These are phyloP conservation scores for Erodium chrysanthum DNA, from an alignment of 441 rosid species.

Conservation along the genomic window DNA sequence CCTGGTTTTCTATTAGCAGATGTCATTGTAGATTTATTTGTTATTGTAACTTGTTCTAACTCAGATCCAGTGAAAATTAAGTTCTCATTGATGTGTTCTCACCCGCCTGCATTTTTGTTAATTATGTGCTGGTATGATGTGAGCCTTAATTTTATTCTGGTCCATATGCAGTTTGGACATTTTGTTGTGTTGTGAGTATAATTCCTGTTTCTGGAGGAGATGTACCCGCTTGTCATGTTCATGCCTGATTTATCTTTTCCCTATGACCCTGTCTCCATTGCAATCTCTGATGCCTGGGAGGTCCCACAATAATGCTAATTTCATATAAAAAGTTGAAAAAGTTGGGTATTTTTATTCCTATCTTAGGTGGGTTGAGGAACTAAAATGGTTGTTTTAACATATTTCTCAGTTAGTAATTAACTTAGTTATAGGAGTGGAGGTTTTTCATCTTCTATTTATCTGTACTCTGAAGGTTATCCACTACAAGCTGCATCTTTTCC, in stretches of 20 bases:
- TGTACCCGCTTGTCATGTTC: not conserved
- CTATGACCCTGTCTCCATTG: not conserved
- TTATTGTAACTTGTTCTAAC: slow-evolving; percentile 3
- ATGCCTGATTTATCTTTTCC: not conserved
- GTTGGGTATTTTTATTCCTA: not conserved
- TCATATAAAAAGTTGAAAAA: not conserved
- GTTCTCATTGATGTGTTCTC: not conserved
- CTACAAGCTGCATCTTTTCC: not conserved
- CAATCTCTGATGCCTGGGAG: not conserved
- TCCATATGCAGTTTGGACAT: not conserved
- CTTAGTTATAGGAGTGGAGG: not conserved
- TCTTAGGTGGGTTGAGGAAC: not conserved
- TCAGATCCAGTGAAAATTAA: not conserved
- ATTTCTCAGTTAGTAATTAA: not conserved
- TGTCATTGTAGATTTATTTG: slow-evolving; percentile 10
- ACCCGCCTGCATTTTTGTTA: slow-evolving; percentile 8
- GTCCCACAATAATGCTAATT: not conserved
- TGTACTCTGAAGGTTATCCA: not conserved
- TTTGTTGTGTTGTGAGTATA: not conserved
- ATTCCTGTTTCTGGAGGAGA: slow-evolving; percentile 4
- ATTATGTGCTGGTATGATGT: not conserved
- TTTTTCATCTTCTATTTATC: not conserved
- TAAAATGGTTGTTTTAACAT: not conserved
- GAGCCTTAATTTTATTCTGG: not conserved
- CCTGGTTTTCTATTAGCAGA: not conserved